These are phyloP conservation scores for Botryotinia narcissicola DNA, from an alignment of 2,329 filamentous ascomycete species.

Conservation along the genomic window DNA sequence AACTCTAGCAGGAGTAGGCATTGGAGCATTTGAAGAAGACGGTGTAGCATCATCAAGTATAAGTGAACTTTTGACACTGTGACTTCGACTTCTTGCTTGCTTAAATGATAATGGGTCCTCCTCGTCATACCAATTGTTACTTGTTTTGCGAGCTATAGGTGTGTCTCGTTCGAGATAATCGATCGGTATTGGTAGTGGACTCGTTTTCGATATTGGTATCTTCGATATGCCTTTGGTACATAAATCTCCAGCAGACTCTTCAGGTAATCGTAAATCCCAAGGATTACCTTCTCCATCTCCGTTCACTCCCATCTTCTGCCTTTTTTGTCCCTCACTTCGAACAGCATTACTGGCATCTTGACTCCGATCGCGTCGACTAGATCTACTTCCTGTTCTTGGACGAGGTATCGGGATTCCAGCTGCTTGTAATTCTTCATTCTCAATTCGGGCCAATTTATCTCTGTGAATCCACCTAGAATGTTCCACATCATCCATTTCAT, in stretches of 20 bases:
- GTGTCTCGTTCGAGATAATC: slow-evolving; percentile 73
- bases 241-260: slow-evolving; percentile 68
- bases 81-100: slow-evolving; percentile 68
- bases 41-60: slow-evolving; percentile 52
- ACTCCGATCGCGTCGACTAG: slow-evolving; percentile 43
- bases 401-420: slow-evolving; percentile 65
- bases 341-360: slow-evolving; percentile 35
- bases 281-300: slow-evolving; percentile 46
- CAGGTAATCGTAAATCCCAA: slow-evolving; percentile 74
- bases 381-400: slow-evolving; percentile 51
- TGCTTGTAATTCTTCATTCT: slow-evolving; percentile 76
- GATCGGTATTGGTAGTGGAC: slow-evolving; percentile 70
- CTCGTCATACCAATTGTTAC: slow-evolving; percentile 51
- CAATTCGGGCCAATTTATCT: slow-evolving; percentile 79
- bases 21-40: slow-evolving; percentile 29
- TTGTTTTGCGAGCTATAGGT: slow-evolving; percentile 60
- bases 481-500: slow-evolving; percentile 47
- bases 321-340: slow-evolving; percentile 43
- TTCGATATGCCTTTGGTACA: slow-evolving; percentile 65
- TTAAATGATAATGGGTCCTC: slow-evolving; percentile 58
- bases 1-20: slow-evolving; percentile 38
- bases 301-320: slow-evolving; percentile 40
- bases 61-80: slow-evolving; percentile 52
- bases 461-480: slow-evolving; percentile 81
- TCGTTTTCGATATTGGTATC: slow-evolving; percentile 82